A percentile compares a stretch with the other conserved stretches of the same genome.
These are phyloP conservation scores for Torulaspora indica DNA, from an alignment of 805 yeast genomes.

Conservation along the genomic window DNA sequence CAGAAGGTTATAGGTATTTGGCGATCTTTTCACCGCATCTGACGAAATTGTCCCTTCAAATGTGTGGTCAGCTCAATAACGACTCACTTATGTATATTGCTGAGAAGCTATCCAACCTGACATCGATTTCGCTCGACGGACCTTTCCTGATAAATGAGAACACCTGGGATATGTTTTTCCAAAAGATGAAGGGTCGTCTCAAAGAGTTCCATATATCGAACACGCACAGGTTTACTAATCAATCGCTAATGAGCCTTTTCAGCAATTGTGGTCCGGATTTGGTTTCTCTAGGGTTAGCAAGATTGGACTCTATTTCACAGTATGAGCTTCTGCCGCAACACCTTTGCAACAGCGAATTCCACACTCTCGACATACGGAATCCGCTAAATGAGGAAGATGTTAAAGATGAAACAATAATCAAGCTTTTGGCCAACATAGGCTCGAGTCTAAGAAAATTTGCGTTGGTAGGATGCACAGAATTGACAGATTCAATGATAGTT, in stretches of 20 bases:
- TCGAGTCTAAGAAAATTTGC: constrained; percentile 51
- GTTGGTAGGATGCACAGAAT: constrained; percentile 66
- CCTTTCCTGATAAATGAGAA: constrained; percentile 76
- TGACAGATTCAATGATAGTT: constrained; percentile 59
- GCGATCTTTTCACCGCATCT: constrained; percentile 77
- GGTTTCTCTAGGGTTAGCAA: constrained; percentile 53
- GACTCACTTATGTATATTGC: constrained; percentile 63
- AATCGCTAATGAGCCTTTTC: constrained; percentile 56
- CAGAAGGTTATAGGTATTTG: constrained; percentile 59
- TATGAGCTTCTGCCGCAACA: constrained; percentile 65
- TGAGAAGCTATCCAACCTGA: constrained; percentile 52
- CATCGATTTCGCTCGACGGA: constrained; percentile 69
- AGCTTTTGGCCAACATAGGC: constrained; percentile 59
- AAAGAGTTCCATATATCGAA: constrained; percentile 60
- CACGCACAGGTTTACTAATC: constrained; percentile 77
- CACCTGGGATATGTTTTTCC: constrained; percentile 76
- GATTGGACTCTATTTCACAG: constrained; percentile 68
- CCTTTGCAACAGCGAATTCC: constrained; percentile 42
- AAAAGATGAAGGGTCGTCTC: constrained; percentile 49
- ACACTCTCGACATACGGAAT: constrained; percentile 59
- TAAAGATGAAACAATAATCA: constrained; percentile 61
- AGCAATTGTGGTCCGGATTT: constrained; percentile 57
- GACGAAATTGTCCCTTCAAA: constrained; percentile 59
- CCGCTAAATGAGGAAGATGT: constrained; percentile 64
- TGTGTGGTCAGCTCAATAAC: constrained; percentile 91